These are phyloP conservation scores for Sporothrix inflata DNA, from an alignment of 2,329 filamentous ascomycete species.

Conservation along the genomic window DNA sequence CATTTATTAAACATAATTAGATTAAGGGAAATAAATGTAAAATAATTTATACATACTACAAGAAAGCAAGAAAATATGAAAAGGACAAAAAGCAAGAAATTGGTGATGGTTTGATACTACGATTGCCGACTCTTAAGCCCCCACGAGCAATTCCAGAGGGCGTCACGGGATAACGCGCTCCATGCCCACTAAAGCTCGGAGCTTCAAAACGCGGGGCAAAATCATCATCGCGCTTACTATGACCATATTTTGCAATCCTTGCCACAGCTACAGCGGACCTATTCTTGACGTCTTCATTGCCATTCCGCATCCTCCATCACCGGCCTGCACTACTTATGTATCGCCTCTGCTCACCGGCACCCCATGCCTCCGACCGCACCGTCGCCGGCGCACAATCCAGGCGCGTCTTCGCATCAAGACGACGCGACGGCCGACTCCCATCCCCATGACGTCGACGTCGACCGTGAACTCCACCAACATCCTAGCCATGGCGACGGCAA, in stretches of 20 bases:
- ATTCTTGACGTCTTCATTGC: neutral
- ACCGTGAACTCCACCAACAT: neutral
- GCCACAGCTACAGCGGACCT: neutral
- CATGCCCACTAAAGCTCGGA: neutral
- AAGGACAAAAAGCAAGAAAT: too few species aligned
- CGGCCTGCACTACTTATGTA: conserved; percentile 2
- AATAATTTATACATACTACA: too few species aligned
- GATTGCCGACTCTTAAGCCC: too few species aligned
- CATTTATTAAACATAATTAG: too few species aligned
- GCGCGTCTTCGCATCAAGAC: neutral
- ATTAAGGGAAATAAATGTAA: too few species aligned
- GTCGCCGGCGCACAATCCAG: neutral
- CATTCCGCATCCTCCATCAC: neutral
- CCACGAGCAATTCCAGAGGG: too few species aligned
- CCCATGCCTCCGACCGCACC: conserved; percentile 7
- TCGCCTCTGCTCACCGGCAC: neutral
- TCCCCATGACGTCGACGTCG: neutral
- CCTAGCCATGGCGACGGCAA: neutral
- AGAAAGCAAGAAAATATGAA: too few species aligned
- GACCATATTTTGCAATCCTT: neutral
- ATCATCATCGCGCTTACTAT: neutral
- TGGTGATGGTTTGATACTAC: too few species aligned
- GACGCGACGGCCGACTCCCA: neutral
- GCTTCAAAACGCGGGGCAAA: neutral
- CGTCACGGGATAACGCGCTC: conserved; percentile 9